Conservation (phyloP, 108 stramenopile genomes). For the Nitzschia sp. region DNA sequence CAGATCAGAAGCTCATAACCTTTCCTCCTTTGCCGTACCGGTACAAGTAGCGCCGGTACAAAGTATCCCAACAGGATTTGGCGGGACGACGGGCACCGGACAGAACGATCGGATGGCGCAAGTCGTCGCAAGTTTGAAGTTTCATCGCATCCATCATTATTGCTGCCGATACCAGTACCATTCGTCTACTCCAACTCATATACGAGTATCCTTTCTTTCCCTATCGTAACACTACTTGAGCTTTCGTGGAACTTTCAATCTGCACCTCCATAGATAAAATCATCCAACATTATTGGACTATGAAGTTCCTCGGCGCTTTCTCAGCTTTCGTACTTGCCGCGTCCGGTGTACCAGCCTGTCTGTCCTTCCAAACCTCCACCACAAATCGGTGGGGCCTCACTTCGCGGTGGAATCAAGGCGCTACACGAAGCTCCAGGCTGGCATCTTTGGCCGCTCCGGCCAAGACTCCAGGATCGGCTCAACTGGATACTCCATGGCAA, state of each 20-base stretch:
- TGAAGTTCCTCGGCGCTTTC: neutral
- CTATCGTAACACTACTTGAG: too few relatives aligned
- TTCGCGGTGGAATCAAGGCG: neutral
- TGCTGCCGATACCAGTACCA: too few relatives aligned
- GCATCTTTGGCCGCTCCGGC: constrained; percentile 10
- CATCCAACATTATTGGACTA: too few relatives aligned
- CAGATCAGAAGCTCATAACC: neutral
- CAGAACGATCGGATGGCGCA: constrained; percentile 8
- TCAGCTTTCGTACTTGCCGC: neutral
- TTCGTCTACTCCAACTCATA: too few relatives aligned
- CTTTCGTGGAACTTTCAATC: too few relatives aligned
- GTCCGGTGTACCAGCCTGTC: neutral
- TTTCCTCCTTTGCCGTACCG: too few relatives aligned
- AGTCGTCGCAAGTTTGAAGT: neutral
- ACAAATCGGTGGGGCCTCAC: neutral
- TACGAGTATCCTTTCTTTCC: too few relatives aligned
- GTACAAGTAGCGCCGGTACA: too few relatives aligned
- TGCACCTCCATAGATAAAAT: too few relatives aligned
- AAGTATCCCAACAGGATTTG: neutral
- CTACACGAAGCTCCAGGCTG: neutral
- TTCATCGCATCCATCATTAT: too few relatives aligned
- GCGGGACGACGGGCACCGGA: neutral
- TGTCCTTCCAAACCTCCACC: neutral
- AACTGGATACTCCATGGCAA: constrained; percentile 86
- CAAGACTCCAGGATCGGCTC: constrained; percentile 75